Evolutionary conservation across 2,329 filamentous ascomycete genomes (phyloP), one percentile per base, ranked within the genome.

Genomic region (Cytospora leucostoma): DNA sequence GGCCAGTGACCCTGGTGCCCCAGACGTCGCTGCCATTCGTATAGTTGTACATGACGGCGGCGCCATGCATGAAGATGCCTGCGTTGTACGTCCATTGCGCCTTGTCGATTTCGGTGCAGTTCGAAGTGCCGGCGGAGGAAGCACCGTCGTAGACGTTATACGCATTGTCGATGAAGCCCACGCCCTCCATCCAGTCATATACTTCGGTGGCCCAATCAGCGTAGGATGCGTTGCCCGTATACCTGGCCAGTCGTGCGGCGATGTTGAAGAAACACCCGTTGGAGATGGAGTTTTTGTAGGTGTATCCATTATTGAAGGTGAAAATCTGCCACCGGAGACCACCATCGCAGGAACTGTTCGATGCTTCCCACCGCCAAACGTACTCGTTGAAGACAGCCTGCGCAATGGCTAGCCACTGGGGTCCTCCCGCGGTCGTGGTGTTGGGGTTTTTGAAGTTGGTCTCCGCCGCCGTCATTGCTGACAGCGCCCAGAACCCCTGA

Each of bases 291-390:
- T 87, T 88, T 74, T 88, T 94, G 79, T 93, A 93, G 71, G 88
- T 83, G 74, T 91, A 95, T 32, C 91, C 91, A 35, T 80, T 82
- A 71, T 93, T 92, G 68, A 88, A 88, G 1, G 84, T 79, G 62
- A 87, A 91, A 65, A 94, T 89, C 77, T 95, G 91, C 89, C 90
- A 92, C 69, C 89, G 81, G 68, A 93, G 71, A 11, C 90, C 91
- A 67, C 90, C 90, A 27, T 80, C 79, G 70, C 91, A 93, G 1
- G 79, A 80, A 0, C 79, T 72, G 6, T 81, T 92, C 87, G 78
- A 63, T 6, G 50, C 56, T 90, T 89, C 57, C 88, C 82, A 13
- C 80, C 75, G 61, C 75, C 69, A 0, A 83, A 61, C 85, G 64
- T 83, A 80, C 1, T 85, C 85, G 67, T 90, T 87, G 71, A 84